These are phyloP conservation scores for Naganishia kalamii DNA, from an alignment of 768 basidiomycete species.

Conservation along the genomic window DNA sequence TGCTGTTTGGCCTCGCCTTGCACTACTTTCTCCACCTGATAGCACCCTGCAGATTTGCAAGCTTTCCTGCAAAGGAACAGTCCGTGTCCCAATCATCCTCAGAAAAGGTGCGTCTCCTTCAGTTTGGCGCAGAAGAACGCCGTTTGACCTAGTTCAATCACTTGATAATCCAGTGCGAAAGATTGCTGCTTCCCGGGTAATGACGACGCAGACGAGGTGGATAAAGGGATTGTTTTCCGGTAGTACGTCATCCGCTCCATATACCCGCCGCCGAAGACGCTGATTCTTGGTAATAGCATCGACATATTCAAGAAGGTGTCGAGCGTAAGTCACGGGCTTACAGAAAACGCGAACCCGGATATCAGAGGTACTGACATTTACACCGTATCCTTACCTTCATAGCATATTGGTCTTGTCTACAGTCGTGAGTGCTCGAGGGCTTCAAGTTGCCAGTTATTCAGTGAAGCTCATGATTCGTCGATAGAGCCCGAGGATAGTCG, in stretches of 20 bases:
- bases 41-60: slow-evolving; percentile 54
- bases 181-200: background rate
- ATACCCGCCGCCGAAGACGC: background rate
- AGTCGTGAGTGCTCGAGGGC: slow-evolving; percentile 54
- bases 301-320: slow-evolving; percentile 50
- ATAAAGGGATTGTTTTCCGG: background rate
- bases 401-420: slow-evolving; percentile 79
- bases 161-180: background rate
- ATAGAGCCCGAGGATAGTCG: slow-evolving; percentile 62
- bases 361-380: too few species aligned
- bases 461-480: background rate
- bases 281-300: slow-evolving; percentile 46
- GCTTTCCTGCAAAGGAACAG: slow-evolving; percentile 44
- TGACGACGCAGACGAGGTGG: background rate
- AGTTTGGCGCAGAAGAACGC: background rate
- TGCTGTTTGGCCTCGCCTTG: background rate
- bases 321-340: slow-evolving; percentile 22
- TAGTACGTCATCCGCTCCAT: background rate
- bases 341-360: background rate
- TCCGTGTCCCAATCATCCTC: slow-evolving; percentile 1
- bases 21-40: background rate
- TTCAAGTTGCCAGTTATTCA: too few species aligned
- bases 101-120: background rate
- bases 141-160: background rate
- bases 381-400: too few species aligned